Base-by-base conservation (phyloP, 169 alveolate genomes). In the Sarcocystis neurona region DNA sequence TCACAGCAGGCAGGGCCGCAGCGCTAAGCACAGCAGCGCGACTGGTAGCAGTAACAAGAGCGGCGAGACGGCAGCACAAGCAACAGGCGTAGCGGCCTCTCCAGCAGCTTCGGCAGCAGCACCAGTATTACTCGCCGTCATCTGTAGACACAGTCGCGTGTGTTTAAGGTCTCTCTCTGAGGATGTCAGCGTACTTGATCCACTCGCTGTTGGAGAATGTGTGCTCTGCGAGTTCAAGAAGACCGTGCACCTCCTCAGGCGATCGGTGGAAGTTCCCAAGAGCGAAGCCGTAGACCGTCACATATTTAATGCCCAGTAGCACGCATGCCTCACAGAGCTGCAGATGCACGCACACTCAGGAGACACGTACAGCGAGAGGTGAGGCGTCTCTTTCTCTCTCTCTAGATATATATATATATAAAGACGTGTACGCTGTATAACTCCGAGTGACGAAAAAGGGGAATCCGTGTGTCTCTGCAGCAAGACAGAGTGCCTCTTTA, bases 251-350 rank as follows among this genome's bases (percentile, higher is more conserved):
- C 70, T 93, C 95, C 41, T 90, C 96, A 0, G 90, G 91, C 46
- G 82, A 60, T 53, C 98, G 91, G 47, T 92, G 90, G 94, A 94
- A 96, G 94, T 96, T 96, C 48, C 91, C 92, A 37, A 95, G 89
- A 34, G 98, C 97, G 70, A 96, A 94, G 58, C 96, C 97, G 87
- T 93, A 96, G 56, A 96, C 95, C 47, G 98, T 93, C 58, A 96
- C 92, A 63, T 88, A 89, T 32, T 91, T 84, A 74, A 96, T 90
- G 41, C 97, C 96, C 50, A 96, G 91, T 41, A 80, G 85, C 32
- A 87, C 58, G 80, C 97, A 93, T 34, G 94, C 77, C 80, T 94
- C 96, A 41, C 94, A 60, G 30, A 95, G 84, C 97, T 95, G 88
- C 23, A 0, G 30, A 37, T 15, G 66, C 66, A 53, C 12, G 23